Percentiles rank a stretch among this genome's conserved stretches.
Conservation (phyloP, 1,284 basidiomycete species). For the Cutaneotrichosporon mucoides region DNA sequence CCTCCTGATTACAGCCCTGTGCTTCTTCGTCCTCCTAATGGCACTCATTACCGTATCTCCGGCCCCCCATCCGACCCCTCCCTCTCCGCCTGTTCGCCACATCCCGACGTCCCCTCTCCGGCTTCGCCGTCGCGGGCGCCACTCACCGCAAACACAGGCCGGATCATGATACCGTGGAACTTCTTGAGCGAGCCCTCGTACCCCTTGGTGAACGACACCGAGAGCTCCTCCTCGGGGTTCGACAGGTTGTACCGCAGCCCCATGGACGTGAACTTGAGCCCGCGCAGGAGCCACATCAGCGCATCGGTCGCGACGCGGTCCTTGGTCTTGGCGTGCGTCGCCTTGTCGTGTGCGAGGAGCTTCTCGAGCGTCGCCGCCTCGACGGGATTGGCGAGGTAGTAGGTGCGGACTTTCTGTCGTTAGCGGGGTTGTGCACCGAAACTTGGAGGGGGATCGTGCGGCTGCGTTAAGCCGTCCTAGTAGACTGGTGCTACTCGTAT, state of each 20-base stretch:
- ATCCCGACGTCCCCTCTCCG: too few relatives aligned
- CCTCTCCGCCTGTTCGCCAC: too few relatives aligned
- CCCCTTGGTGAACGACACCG: slow-evolving; percentile 70
- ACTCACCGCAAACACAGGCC: slow-evolving; percentile 76
- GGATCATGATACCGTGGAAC: slow-evolving; percentile 84
- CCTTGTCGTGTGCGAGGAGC: slow-evolving; percentile 79
- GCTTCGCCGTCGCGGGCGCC: too few relatives aligned
- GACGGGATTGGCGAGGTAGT: slow-evolving; percentile 64
- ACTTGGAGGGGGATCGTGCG: too few relatives aligned
- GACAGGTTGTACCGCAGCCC: slow-evolving; percentile 70
- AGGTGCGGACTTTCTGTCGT: slow-evolving; percentile 77
- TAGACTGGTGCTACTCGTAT: too few relatives aligned
- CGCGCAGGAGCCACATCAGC: slow-evolving; percentile 86
- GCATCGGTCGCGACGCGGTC: slow-evolving; percentile 71
- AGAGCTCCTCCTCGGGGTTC: slow-evolving; percentile 67
- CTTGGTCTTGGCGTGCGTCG: slow-evolving; percentile 34
- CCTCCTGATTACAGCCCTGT: too few relatives aligned
- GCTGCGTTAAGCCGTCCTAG: neutral
- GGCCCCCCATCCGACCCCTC: too few relatives aligned
- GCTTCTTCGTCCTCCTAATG: too few relatives aligned
- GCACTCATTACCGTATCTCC: too few relatives aligned
- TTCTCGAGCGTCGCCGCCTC: slow-evolving; percentile 75
- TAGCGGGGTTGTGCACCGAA: too few relatives aligned
- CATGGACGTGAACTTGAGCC: slow-evolving; percentile 84
- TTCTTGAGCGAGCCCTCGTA: slow-evolving; percentile 80